phyloP scores from a whole-genome alignment of 768 basidiomycete species.

The Tephrocybe sp. region DNA sequence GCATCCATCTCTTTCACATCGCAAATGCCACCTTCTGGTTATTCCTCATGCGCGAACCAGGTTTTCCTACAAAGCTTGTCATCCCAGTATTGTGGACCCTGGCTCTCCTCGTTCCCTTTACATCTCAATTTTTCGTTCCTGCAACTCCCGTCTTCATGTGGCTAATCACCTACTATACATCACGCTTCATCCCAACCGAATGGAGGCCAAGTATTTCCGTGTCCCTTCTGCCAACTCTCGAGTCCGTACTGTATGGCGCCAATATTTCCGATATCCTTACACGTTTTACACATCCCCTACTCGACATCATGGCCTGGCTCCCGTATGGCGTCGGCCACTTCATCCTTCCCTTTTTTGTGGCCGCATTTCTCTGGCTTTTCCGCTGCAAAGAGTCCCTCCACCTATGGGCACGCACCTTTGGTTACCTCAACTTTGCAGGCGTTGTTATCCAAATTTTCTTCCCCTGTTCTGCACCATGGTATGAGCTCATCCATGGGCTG shows the following conservation, averaged over 20 bases:
- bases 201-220: conserved; percentile 87
- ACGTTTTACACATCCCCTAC: conserved; percentile 85
- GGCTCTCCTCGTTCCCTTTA: conserved; percentile 78
- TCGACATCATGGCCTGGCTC: conserved; percentile 94
- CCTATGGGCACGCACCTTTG: conserved; percentile 84
- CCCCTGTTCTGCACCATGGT: conserved; percentile 96
- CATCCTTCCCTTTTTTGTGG: conserved; percentile 80
- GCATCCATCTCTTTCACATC: conserved; percentile 63
- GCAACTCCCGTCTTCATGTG: conserved; percentile 86
- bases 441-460: conserved; percentile 86
- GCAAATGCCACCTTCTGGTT: conserved; percentile 69
- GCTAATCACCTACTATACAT: conserved; percentile 84
- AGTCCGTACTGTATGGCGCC: conserved; percentile 93
- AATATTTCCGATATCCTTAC: conserved; percentile 98
- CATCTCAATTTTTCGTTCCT: conserved; percentile 87
- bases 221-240: conserved; percentile 89
- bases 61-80: conserved; percentile 69
- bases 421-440: conserved; percentile 88
- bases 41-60: conserved; percentile 63
- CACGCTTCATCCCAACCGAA: conserved; percentile 75
- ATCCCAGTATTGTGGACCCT: conserved; percentile 71
- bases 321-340: conserved; percentile 98
- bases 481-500: conserved; percentile 94
- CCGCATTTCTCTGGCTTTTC: conserved; percentile 86
- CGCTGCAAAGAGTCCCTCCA: conserved; percentile 76